Conservation (phyloP, 805 yeast species). For the Pichia californica region DNA sequence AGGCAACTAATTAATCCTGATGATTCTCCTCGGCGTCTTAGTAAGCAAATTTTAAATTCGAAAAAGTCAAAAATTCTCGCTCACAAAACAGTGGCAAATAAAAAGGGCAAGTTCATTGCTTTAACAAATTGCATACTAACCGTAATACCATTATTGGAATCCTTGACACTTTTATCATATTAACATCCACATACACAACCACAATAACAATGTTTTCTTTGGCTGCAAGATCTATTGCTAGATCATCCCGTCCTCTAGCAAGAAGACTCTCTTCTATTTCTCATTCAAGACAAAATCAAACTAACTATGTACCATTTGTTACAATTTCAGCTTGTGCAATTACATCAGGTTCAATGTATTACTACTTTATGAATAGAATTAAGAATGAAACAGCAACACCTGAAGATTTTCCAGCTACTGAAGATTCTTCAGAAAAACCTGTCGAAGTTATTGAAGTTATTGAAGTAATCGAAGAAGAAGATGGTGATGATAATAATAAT, state of each 20-base stretch:
- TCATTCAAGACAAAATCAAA: not conserved
- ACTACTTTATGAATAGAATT: slow-evolving; percentile 9
- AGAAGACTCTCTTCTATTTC: not conserved
- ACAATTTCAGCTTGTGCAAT: slow-evolving; percentile 15
- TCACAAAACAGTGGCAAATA: no score
- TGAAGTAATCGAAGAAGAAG: slow-evolving; percentile 16
- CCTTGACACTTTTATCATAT: no score
- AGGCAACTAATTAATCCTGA: no score
- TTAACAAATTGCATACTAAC: no score
- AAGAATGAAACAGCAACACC: slow-evolving; percentile 10
- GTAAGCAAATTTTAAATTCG: no score
- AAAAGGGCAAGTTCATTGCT: no score
- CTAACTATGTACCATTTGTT: slow-evolving; percentile 6
- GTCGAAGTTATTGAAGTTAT: slow-evolving; percentile 9
- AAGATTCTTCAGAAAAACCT: slow-evolving; percentile 3
- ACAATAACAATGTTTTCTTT: no score
- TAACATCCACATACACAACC: no score
- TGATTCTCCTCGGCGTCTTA: no score
- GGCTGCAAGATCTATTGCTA: not conserved
- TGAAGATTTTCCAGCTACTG: not conserved
- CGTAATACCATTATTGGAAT: no score
- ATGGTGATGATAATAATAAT: no score
- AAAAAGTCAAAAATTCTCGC: no score
- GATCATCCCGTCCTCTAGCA: not conserved
- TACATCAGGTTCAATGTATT: slow-evolving; percentile 14